Evolutionary conservation across 2,329 filamentous ascomycete genomes (phyloP).

Genomic region (Helotiales sp.): DNA sequence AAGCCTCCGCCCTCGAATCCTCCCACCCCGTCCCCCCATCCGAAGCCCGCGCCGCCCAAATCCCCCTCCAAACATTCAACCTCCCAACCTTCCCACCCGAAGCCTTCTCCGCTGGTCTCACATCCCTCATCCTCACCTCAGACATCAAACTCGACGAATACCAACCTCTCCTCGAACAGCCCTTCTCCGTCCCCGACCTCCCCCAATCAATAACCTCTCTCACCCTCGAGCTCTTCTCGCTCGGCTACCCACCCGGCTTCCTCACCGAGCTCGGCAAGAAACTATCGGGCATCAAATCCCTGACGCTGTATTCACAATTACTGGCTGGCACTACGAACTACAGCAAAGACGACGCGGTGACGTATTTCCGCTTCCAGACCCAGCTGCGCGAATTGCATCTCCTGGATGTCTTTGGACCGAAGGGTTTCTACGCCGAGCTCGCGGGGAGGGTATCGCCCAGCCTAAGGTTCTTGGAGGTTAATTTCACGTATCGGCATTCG

Average conservation of each 20-base stretch:
- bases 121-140: slow-evolving; percentile 52
- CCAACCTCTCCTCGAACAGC: slow-evolving; percentile 43
- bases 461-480: slow-evolving; percentile 52
- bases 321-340: slow-evolving; percentile 50
- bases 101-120: slow-evolving; percentile 47
- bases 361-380: slow-evolving; percentile 44
- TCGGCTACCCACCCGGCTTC: slow-evolving; percentile 53
- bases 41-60: slow-evolving; percentile 50
- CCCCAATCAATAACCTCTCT: slow-evolving; percentile 49
- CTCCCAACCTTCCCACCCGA: slow-evolving; percentile 51
- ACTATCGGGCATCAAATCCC: slow-evolving; percentile 48
- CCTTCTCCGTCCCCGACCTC: slow-evolving; percentile 46
- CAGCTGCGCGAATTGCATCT: slow-evolving; percentile 50
- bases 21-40: slow-evolving; percentile 26
- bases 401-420: slow-evolving; percentile 52
- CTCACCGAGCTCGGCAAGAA: slow-evolving; percentile 47
- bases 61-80: slow-evolving; percentile 51
- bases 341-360: slow-evolving; percentile 47
- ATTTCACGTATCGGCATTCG: slow-evolving; percentile 52
- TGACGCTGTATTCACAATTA: slow-evolving; percentile 53
- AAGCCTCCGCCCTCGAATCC: slow-evolving; percentile 25
- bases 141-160: slow-evolving; percentile 55
- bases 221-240: slow-evolving; percentile 54
- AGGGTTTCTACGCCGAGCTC: slow-evolving; percentile 47
- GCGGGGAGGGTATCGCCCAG: slow-evolving; percentile 37